phyloP scores from a whole-genome alignment of 768 basidiomycete species.

The Holtermannia corniformis region DNA sequence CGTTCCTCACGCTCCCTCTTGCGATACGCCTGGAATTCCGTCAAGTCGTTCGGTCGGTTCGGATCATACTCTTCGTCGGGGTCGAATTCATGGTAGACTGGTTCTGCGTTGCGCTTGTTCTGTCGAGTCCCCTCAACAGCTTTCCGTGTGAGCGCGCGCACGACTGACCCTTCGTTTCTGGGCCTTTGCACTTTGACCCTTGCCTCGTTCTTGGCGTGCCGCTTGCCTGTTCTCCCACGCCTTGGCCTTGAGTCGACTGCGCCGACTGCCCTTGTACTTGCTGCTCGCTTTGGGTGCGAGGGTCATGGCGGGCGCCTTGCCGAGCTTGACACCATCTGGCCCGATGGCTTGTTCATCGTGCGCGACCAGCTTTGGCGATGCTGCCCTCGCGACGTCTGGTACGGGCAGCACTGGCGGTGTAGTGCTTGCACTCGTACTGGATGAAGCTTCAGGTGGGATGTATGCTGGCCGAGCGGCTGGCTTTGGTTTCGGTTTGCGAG shows the following conservation, averaged over 20 bases:
- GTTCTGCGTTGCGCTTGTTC: conserved; percentile 14
- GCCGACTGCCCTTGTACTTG: conserved; percentile 9
- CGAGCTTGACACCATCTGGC: conserved; percentile 30
- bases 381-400: conserved; percentile 1
- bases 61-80: conserved; percentile 41
- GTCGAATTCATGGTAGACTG: conserved; percentile 27
- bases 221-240: conserved; percentile 4
- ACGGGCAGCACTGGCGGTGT: conserved; percentile 14
- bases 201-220: conserved; percentile 33
- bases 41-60: conserved; percentile 38
- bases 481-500: conserved; percentile 1
- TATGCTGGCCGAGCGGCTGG: conserved; percentile 1
- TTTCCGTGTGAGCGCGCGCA: neutral
- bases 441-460: conserved; percentile 1
- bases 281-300: conserved; percentile 11
- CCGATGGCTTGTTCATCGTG: conserved; percentile 21
- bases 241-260: conserved; percentile 7
- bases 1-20: conserved; percentile 31
- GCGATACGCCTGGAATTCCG: conserved; percentile 36
- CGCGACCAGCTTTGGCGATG: neutral
- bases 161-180: neutral
- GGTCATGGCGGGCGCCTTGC: conserved; percentile 37
- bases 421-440: neutral
- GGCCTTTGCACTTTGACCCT: conserved; percentile 17
- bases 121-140: too few relatives aligned